Base-by-base conservation (phyloP, 768 basidiomycete genomes). In the Pholiota molesta region DNA sequence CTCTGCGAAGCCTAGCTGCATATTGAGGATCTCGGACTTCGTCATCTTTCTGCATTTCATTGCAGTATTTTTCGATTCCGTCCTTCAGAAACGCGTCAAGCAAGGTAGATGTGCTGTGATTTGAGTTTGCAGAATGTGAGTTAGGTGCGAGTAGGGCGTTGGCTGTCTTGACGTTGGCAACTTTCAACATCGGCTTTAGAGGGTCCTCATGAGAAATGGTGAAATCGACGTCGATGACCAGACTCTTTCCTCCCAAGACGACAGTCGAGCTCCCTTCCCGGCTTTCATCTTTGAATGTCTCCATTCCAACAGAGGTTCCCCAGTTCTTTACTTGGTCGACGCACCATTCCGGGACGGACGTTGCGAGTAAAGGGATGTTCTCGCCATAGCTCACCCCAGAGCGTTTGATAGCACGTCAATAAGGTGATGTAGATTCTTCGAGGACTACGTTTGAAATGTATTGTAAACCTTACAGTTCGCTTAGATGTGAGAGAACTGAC, bases 221-320 rank as follows among this genome's bases (percentile, higher is more conserved):
- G 64, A 94, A 83, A 66, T 91, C 88, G 61, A 92, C 80, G 70
- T 94, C 92, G 57, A 93, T 75, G 35, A 93, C 91, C 10, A 94
- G 76, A n/a, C 92, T 86, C 71, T 91, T 91, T 1, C 92, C 92
- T 3, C 86, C 92, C 39, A 92, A 81, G 19, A 88, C 81, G 40
- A 91, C 75, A 0, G 82, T 87, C 42, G 66, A 65, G 26, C 77
- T 76, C 16, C 81, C 83, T 61, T 81, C 81, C 39, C 79, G 78
- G 19, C 75, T 74, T 51, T 84, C 81, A 64, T 92, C 91, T 62
- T 81, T 84, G 77, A 90, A 93, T 3, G 86, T 79, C 67, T 92
- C 89, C 89, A 92, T 89, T 28, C 88, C 90, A 5, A 81, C 86
- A 28, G 81, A 75, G 17, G 79, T 80, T 6, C 85, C 86, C 86